Evolutionary conservation across 1,284 basidiomycete species (phyloP).

Genomic region (Ceratorhiza oryzae-sativae): DNA sequence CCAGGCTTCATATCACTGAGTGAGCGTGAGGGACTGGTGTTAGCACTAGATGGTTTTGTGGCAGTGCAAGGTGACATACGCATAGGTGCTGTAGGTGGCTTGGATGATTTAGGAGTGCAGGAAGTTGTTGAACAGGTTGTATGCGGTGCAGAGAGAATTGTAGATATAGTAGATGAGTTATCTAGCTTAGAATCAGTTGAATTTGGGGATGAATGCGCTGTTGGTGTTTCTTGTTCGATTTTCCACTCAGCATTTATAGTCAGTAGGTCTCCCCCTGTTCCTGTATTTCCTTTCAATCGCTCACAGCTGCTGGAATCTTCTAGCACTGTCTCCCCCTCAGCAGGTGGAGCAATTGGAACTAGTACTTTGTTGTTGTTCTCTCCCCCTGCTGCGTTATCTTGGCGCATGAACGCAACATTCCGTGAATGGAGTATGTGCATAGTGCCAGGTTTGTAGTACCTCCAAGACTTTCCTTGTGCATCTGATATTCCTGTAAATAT

Average conservation of each 20-base stretch:
- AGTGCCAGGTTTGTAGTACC: neutral
- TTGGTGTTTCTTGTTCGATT: neutral
- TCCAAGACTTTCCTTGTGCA: neutral
- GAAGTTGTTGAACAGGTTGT: neutral
- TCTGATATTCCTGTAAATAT: neutral
- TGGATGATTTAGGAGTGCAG: neutral
- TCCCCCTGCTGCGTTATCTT: neutral
- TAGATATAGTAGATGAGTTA: neutral
- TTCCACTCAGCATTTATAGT: neutral
- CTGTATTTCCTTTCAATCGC: neutral
- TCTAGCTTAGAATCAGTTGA: neutral
- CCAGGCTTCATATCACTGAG: neutral
- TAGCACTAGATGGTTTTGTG: neutral
- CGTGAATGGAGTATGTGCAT: neutral
- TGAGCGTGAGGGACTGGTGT: neutral
- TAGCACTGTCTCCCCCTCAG: slow-evolving; percentile 4
- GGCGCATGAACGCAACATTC: neutral
- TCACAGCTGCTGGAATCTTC: neutral
- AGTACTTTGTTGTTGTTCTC: neutral
- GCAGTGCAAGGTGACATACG: neutral
- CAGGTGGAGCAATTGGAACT: slow-evolving; percentile 3
- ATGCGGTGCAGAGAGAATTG: neutral
- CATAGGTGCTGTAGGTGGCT: neutral
- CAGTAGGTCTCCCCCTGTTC: neutral
- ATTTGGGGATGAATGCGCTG: neutral